A percentile compares a stretch with the other conserved stretches of the same genome.
Evolutionary conservation across 2,329 filamentous ascomycete genomes (phyloP).

Genomic region (Arthrobotrys pseudoclavata): DNA sequence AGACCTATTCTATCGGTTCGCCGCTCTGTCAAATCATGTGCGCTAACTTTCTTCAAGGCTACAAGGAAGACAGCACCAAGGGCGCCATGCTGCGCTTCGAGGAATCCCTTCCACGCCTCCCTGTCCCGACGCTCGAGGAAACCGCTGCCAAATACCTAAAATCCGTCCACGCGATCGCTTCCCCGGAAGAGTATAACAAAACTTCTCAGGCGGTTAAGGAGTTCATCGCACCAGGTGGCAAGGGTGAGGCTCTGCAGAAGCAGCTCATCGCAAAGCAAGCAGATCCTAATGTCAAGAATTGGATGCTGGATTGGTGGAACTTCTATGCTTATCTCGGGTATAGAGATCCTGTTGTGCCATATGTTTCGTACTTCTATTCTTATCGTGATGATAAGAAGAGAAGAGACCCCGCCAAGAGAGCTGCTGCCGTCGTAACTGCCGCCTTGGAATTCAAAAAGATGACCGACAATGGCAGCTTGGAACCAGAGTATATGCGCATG

Average conservation of each 20-base stretch:
- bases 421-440: slow-evolving; percentile 87
- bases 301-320: slow-evolving; percentile 99
- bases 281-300: slow-evolving; percentile 87
- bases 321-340: slow-evolving; percentile 91
- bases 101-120: slow-evolving; percentile 83
- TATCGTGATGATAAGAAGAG: slow-evolving; percentile 92
- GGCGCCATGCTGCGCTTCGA: slow-evolving; percentile 87
- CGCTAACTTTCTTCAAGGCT: slow-evolving; percentile 70
- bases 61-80: slow-evolving; percentile 83
- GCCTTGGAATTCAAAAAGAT: slow-evolving; percentile 94
- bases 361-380: slow-evolving; percentile 99
- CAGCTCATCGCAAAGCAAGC: slow-evolving; percentile 83
- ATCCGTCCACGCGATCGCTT: slow-evolving; percentile 81
- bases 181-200: slow-evolving; percentile 75
- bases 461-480: slow-evolving; percentile 83
- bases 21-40: neutral
- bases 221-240: slow-evolving; percentile 87
- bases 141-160: slow-evolving; percentile 85
- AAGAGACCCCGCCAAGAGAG: slow-evolving; percentile 89
- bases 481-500: slow-evolving; percentile 99
- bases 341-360: slow-evolving; percentile 94
- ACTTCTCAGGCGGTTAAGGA: slow-evolving; percentile 88
- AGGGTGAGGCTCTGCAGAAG: slow-evolving; percentile 86
- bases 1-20: neutral
- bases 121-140: slow-evolving; percentile 85